Conservation (phyloP, 2,329 filamentous ascomycete species). For the Pseudogymnoascus sp. region DNA sequence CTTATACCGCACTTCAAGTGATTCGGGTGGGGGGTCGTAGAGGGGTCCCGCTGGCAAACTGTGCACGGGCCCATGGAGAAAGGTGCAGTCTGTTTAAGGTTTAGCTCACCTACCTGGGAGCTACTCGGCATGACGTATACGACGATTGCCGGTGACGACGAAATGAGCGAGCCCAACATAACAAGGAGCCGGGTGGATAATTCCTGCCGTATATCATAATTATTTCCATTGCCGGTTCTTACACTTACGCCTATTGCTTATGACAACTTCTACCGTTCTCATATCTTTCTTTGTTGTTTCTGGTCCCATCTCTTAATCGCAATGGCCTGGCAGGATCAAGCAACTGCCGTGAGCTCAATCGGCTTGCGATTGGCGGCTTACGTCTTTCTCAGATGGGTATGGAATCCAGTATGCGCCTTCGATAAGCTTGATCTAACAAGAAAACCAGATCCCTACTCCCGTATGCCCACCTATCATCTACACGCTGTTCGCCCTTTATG, state of each 20-base stretch:
- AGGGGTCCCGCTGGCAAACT: no score
- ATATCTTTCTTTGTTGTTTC: background rate
- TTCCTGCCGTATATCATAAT: background rate
- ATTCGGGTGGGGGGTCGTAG: background rate
- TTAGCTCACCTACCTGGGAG: background rate
- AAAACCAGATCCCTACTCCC: slow-evolving; percentile 24
- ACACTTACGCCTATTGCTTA: background rate
- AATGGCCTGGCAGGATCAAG: slow-evolving; percentile 22
- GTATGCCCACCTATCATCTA: slow-evolving; percentile 41
- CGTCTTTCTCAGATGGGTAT: slow-evolving; percentile 55
- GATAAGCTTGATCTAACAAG: background rate
- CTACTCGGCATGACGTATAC: slow-evolving; percentile 3
- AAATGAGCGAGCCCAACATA: background rate
- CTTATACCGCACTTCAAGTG: background rate
- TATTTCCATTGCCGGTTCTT: background rate
- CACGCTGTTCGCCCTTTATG: slow-evolving; percentile 56
- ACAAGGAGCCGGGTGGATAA: background rate
- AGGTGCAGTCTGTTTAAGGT: slow-evolving; percentile 5
- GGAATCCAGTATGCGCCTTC: slow-evolving; percentile 18
- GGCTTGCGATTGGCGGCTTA: slow-evolving; percentile 42
- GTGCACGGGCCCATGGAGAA: background rate
- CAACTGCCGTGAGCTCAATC: slow-evolving; percentile 35
- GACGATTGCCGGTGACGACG: background rate
- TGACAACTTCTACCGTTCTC: background rate
- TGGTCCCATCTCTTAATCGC: background rate